Evolutionary conservation across 305 asterid genomes (phyloP), one percentile per base, ranked within the genome.

Genomic region (Caryopteris hybrid): DNA sequence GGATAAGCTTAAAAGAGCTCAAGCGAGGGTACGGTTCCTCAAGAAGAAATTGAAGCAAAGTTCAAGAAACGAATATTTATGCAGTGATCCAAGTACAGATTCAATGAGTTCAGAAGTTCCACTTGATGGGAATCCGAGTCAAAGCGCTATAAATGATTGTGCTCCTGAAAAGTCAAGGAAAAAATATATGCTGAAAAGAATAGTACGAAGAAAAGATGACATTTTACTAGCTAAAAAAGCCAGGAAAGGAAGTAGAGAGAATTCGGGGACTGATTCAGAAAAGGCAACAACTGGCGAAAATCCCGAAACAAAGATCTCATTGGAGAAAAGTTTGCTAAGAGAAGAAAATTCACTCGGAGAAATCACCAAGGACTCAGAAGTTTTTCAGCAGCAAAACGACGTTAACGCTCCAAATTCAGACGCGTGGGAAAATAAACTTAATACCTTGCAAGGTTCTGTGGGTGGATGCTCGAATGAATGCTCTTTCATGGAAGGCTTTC

Each of bases 1-100:
- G 70, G 59, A 75, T 34, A 72, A 86, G 55, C 80, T 74, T 20
- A 59, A 68, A 71, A 80, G 73, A 70, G 86, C 85, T 53, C 74
- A 59, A 76, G 80, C 75, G 11, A 80, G 55, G 76, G 75, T 82
- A 27, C 69, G 70, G 23, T 47, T 63, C 71, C 66, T 79, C 14
- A 76, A 65, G 76, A 77, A 67, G 23, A 81, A 53, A 71, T 52
- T 73, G 46, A 58, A 33, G 66, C 23, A 57, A 58, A 78, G 51
- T 39, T 62, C 69, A 18, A 75, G 68, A 61, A 56, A 54, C 20
- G 45, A 57, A 25, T 8, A 14, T 22, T 48, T 36, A 57, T 16
- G 10, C 39, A 39, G n/a, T 16, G 52, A 31, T 31, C 7, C 31
- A 71, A n/a, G 3, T 45, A 34, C 56, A 48, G 57, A 53, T 51